phyloP scores from a whole-genome alignment of 805 yeast genomes.

The Nakazawaea holstii region DNA sequence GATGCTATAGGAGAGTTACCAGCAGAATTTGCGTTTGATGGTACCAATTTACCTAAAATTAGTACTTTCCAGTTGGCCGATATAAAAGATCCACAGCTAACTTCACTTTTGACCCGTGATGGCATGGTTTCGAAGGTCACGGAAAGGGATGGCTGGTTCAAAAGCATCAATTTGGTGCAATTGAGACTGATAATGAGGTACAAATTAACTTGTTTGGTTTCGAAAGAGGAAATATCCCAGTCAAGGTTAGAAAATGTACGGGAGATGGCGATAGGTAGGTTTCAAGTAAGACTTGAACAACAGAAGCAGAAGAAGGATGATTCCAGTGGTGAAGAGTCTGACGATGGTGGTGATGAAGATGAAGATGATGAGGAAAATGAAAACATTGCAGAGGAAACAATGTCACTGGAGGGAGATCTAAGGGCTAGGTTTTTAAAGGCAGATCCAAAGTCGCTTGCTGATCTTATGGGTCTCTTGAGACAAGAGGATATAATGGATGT shows the following conservation, averaged over 20 bases:
- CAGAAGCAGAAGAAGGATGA: conserved; percentile 2
- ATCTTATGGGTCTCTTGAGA: conserved; percentile 32
- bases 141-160: conserved; percentile 78
- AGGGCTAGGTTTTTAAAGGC: conserved; percentile 29
- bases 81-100: conserved; percentile 60
- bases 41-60: conserved; percentile 60
- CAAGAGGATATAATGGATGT: conserved; percentile 22
- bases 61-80: conserved; percentile 79
- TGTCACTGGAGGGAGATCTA: conserved; percentile 22
- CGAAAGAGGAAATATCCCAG: conserved; percentile 39
- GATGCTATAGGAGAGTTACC: conserved; percentile 25
- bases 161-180: conserved; percentile 52
- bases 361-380: conserved; percentile 8
- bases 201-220: conserved; percentile 59
- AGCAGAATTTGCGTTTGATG: conserved; percentile 60
- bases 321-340: conserved; percentile 24
- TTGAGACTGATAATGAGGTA: conserved; percentile 67
- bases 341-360: conserved; percentile 17
- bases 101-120: conserved; percentile 32
- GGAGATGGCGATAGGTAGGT: conserved; percentile 27
- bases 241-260: conserved; percentile 38
- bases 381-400: neutral
- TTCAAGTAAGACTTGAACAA: conserved; percentile 18
- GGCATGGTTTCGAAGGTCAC: conserved; percentile 39
- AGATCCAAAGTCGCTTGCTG: conserved; percentile 29